Base-by-base conservation (phyloP, 2,329 filamentous ascomycete species). In the Cordyceps fumosorosea region DNA sequence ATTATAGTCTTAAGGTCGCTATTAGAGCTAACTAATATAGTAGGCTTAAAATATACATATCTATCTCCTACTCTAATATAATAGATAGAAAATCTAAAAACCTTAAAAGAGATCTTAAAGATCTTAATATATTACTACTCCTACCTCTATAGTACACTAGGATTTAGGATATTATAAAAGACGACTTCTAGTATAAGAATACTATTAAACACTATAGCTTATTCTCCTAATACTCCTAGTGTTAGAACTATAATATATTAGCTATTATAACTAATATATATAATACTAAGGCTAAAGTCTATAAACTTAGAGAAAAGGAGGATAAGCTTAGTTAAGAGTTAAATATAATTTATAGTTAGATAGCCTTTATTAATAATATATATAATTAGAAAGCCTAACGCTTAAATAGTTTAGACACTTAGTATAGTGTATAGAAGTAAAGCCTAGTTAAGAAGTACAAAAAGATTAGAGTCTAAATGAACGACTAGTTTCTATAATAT, bases 91-190 rank as follows among this genome's bases (percentile, higher is more conserved):
- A 34, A 37, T 10, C 11, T 18, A 24, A 58, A 11, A 34, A 7
- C 18, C 20, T 2, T n/a, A 18, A 5, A 22, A 12, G 10, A n/a
- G 34, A 18, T 34, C 18, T n/a, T 0, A 59, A 44, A 22, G 22
- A 59, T 3, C 16, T 59, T 32, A 5, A 34, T 32, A 44, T 59
- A 24, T 52, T 47, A 10, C 20, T 34, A 22, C 57, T 53, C 7
- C n/a, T 48, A 11, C 48, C 24, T 6, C 45, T 24, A 10, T 37
- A 45, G 26, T 48, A 48, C 18, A n/a, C 57, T n/a, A n/a, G 53
- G 50, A 69, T 74, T 18, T 75, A 73, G 74, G 66, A 71, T 34
- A 72, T 75, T 60, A 73, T 72, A n/a, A 74, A 75, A 54, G 63
- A 65, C 50, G 74, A 73, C 42, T 76, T 75, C 37, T 76, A 74